Evolutionary conservation across 78 protist species (phyloP).

Genomic region (Capsaspora owczarzaki): DNA sequence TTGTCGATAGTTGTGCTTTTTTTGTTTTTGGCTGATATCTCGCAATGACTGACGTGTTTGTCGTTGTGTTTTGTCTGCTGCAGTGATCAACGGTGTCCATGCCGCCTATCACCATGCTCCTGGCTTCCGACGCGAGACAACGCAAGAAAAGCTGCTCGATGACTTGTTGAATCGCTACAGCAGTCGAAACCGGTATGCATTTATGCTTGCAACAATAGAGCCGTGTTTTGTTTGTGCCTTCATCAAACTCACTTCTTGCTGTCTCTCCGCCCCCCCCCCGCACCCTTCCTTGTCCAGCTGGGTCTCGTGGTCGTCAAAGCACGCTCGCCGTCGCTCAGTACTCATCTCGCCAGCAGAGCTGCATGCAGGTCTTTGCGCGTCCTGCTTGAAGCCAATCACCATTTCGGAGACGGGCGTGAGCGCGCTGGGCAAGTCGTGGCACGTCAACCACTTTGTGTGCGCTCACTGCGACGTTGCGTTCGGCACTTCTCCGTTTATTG

Average conservation of each 20-base stretch:
- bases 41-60: too few relatives aligned
- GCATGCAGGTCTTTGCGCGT: neutral
- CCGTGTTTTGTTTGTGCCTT: too few relatives aligned
- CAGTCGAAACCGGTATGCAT: too few relatives aligned
- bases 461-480: neutral
- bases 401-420: neutral
- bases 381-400: neutral
- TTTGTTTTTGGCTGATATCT: too few relatives aligned
- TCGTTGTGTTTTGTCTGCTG: too few relatives aligned
- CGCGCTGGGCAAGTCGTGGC: neutral
- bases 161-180: neutral
- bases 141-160: neutral
- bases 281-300: too few relatives aligned
- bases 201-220: too few relatives aligned
- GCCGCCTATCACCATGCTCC: neutral
- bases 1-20: too few relatives aligned
- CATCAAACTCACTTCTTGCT: too few relatives aligned
- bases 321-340: neutral
- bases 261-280: too few relatives aligned
- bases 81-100: neutral
- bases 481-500: neutral
- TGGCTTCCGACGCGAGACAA: neutral
- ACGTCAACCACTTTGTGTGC: neutral
- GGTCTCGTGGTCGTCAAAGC: neutral
- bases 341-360: neutral